Evolutionary conservation across 345 rosid genomes (phyloP).

Genomic region (Streptanthus diversifolius): DNA sequence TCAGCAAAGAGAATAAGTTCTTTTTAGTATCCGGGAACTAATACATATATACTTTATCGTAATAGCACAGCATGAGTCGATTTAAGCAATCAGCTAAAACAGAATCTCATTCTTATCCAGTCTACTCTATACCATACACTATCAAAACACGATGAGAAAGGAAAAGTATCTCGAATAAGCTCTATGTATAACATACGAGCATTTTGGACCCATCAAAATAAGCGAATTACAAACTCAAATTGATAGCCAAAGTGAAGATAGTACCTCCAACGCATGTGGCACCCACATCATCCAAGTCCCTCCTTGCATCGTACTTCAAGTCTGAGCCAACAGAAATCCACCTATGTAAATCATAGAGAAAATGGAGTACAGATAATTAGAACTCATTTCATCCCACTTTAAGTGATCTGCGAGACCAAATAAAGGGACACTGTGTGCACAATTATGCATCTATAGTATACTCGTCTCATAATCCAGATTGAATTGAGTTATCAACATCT

Average conservation of each 20-base stretch:
- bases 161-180: neutral
- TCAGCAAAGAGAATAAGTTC: slow-evolving; percentile 7
- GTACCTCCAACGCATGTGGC: slow-evolving; percentile 76
- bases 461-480: neutral
- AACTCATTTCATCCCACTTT: neutral
- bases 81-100: neutral
- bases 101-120: slow-evolving; percentile 7
- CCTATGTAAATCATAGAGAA: slow-evolving; percentile 44
- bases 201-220: neutral
- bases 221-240: slow-evolving; percentile 1
- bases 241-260: slow-evolving; percentile 1
- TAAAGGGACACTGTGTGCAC: neutral
- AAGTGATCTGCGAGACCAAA: neutral
- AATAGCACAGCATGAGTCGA: neutral
- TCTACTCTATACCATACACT: slow-evolving; percentile 11
- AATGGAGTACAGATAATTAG: slow-evolving; percentile 15
- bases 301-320: slow-evolving; percentile 91
- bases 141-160: slow-evolving; percentile 8
- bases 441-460: slow-evolving; percentile 3
- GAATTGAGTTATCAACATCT: neutral
- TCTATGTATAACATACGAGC: slow-evolving; percentile 5
- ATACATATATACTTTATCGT: neutral
- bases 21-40: neutral
- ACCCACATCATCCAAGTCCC: slow-evolving; percentile 97
- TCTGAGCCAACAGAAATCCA: slow-evolving; percentile 99